Conservation (phyloP, 1,139 yeast species). For the Pichia sp. region DNA sequence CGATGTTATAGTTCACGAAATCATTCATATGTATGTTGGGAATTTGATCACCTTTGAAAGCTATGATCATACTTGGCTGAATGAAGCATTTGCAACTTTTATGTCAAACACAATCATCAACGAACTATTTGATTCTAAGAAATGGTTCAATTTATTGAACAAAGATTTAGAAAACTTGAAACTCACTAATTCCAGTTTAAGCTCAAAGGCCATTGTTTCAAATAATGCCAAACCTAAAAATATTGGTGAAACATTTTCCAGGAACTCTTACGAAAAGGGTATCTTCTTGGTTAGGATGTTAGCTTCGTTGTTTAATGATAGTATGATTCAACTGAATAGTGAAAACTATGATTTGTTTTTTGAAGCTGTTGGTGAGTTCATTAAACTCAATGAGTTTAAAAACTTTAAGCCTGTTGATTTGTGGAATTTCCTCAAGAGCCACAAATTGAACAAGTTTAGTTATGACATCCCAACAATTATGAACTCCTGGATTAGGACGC, state of each 20-base stretch:
- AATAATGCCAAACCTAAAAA: slow-evolving; percentile 26
- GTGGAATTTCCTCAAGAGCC: slow-evolving; percentile 34
- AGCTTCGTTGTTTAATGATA: slow-evolving; percentile 33
- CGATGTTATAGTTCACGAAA: slow-evolving; percentile 59
- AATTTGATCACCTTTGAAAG: slow-evolving; percentile 56
- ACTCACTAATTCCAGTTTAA: slow-evolving; percentile 28
- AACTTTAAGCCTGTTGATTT: slow-evolving; percentile 47
- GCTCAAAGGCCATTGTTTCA: slow-evolving; percentile 25
- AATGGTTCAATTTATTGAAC: slow-evolving; percentile 28
- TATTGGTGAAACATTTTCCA: slow-evolving; percentile 43
- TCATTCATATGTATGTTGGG: slow-evolving; percentile 76
- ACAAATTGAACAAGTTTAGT: slow-evolving; percentile 17
- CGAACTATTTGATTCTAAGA: slow-evolving; percentile 20
- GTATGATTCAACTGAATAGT: slow-evolving; percentile 15
- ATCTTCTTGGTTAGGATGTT: slow-evolving; percentile 51
- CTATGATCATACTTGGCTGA: slow-evolving; percentile 64
- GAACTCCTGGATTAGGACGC: slow-evolving; percentile 50
- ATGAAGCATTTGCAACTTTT: slow-evolving; percentile 64
- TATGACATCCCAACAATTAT: slow-evolving; percentile 35
- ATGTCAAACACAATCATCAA: slow-evolving; percentile 29
- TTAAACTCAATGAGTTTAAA: slow-evolving; percentile 30
- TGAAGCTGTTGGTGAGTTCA: slow-evolving; percentile 34
- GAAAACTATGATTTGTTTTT: slow-evolving; percentile 31
- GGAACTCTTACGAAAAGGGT: slow-evolving; percentile 57
- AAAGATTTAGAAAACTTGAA: slow-evolving; percentile 34